Evolutionary conservation across 2,329 filamentous ascomycete genomes (phyloP).

Genomic region (Geosmithia flava): DNA sequence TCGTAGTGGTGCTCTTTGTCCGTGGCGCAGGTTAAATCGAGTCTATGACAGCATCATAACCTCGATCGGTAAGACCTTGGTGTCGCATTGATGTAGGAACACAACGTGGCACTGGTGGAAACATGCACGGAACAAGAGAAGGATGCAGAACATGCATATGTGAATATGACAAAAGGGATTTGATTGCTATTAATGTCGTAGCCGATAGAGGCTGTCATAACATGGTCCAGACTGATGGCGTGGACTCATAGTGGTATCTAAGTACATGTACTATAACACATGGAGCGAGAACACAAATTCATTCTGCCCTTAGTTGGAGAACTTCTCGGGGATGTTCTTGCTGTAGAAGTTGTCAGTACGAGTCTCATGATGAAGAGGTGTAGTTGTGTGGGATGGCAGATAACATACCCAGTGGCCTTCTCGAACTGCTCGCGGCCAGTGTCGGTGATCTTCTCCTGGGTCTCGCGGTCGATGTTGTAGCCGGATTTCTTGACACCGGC

Average conservation of each 20-base stretch:
- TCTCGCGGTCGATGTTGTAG: constrained; percentile 10
- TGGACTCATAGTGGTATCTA: background rate
- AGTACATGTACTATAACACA: background rate
- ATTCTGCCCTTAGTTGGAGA: constrained; percentile 11
- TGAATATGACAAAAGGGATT: background rate
- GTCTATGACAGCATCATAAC: too few relatives aligned
- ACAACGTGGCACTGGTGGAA: too few relatives aligned
- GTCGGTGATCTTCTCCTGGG: constrained; percentile 16
- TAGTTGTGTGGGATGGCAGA: background rate
- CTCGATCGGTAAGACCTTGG: too few relatives aligned
- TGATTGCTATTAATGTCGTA: background rate
- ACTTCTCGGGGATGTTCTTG: constrained; percentile 12
- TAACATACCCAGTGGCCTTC: constrained; percentile 13
- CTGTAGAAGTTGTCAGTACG: constrained; percentile 4
- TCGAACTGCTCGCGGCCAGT: constrained; percentile 10
- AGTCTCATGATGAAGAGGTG: background rate
- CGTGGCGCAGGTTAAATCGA: too few relatives aligned
- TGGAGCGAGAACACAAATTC: too few relatives aligned
- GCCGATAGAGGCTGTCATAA: background rate
- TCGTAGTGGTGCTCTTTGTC: too few relatives aligned
- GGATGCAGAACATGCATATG: too few relatives aligned
- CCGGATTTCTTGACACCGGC: constrained; percentile 11
- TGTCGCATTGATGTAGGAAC: too few relatives aligned
- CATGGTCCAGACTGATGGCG: background rate
- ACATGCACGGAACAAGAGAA: too few relatives aligned